phyloP scores from a whole-genome alignment of 805 yeast species.

The Yarrowia sp. region DNA sequence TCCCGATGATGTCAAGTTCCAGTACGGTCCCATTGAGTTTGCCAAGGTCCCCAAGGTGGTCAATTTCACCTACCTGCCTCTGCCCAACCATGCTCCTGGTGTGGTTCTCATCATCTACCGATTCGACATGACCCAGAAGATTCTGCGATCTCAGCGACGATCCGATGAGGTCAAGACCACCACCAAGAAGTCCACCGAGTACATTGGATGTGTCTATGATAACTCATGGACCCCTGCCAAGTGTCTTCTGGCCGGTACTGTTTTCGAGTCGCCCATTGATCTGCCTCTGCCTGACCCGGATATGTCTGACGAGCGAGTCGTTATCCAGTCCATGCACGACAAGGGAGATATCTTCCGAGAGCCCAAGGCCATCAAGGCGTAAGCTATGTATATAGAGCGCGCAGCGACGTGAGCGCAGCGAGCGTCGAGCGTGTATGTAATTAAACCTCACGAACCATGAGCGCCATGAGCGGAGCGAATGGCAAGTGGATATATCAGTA shows the following conservation, averaged over 20 bases:
- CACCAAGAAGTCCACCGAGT: conserved; percentile 58
- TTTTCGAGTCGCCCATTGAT: conserved; percentile 53
- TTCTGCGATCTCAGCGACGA: conserved; percentile 49
- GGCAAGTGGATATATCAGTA: too few relatives aligned
- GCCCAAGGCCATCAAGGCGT: conserved; percentile 28
- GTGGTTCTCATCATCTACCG: conserved; percentile 61
- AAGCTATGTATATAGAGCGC: conserved; percentile 11
- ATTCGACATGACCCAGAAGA: conserved; percentile 60
- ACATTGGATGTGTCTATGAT: conserved; percentile 60
- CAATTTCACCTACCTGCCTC: conserved; percentile 64
- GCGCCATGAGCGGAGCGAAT: too few relatives aligned
- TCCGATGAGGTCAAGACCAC: conserved; percentile 48
- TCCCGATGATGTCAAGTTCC: conserved; percentile 58
- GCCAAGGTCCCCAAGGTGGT: conserved; percentile 70
- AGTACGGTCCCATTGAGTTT: conserved; percentile 76
- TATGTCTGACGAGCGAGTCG: conserved; percentile 30
- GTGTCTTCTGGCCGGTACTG: conserved; percentile 60
- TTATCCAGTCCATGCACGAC: conserved; percentile 39
- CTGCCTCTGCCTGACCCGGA: conserved; percentile 40
- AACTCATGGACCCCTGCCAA: conserved; percentile 52
- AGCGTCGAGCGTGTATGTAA: not conserved
- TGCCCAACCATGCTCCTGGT: conserved; percentile 54
- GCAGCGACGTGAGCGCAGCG: not conserved
- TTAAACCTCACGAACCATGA: not conserved
- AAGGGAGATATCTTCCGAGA: conserved; percentile 42